A percentile compares a stretch with the other conserved stretches of the same genome.
Conservation (phyloP, 805 yeast species). For the Candida dendrica region DNA sequence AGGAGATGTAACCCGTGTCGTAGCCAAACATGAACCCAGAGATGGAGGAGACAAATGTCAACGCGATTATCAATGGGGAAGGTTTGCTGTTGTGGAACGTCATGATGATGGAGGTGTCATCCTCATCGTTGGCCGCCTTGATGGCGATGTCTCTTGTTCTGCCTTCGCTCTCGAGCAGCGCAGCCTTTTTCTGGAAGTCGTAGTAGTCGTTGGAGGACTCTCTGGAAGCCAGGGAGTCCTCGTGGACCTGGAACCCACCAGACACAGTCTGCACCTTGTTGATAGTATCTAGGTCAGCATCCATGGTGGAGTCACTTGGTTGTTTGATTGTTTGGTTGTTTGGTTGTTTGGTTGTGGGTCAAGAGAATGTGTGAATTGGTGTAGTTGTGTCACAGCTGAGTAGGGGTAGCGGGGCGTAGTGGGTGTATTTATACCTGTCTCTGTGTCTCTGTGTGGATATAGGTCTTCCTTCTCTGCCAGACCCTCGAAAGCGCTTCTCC, state of each 20-base stretch:
- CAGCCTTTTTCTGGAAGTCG: neutral
- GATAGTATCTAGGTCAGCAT: neutral
- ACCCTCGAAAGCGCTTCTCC: too few relatives aligned
- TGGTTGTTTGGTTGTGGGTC: too few relatives aligned
- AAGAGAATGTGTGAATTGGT: too few relatives aligned
- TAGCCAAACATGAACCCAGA: slow-evolving; percentile 97
- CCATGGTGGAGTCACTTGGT: neutral
- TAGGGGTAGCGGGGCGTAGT: too few relatives aligned
- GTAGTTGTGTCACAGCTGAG: too few relatives aligned
- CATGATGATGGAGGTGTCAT: slow-evolving; percentile 38
- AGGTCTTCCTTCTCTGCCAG: too few relatives aligned
- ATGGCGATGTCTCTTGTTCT: slow-evolving; percentile 5
- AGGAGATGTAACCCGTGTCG: slow-evolving; percentile 94
- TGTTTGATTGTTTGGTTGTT: neutral
- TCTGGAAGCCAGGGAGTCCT: neutral
- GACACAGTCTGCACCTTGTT: neutral
- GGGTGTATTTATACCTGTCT: too few relatives aligned
- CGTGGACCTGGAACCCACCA: neutral
- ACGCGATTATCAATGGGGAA: slow-evolving; percentile 53
- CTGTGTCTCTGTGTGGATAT: too few relatives aligned
- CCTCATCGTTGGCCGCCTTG: slow-evolving; percentile 39
- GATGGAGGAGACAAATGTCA: slow-evolving; percentile 76
- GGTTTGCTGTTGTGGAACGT: slow-evolving; percentile 45
- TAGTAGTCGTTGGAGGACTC: neutral
- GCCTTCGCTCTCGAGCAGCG: neutral